Percentiles rank a stretch among this genome's conserved stretches.
phyloP scores from a whole-genome alignment of 352 stramenopile genomes.

The Globisporangium cystogenes region DNA sequence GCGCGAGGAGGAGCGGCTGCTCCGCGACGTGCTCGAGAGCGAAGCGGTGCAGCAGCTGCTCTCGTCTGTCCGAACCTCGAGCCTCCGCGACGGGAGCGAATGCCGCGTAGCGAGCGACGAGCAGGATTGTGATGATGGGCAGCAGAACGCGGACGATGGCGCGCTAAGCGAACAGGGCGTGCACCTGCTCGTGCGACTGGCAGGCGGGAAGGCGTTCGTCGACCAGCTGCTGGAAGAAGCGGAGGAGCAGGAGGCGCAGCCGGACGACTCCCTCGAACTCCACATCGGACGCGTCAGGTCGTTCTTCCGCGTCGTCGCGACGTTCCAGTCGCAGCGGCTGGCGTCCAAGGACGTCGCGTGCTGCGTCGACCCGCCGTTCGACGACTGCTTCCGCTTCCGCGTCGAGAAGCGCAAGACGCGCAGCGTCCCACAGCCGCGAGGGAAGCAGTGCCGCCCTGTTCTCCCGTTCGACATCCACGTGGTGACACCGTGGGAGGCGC shows the following conservation, averaged over 20 bases:
- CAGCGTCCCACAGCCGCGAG: background rate
- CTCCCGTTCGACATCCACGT: constrained; percentile 54
- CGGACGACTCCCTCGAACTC: constrained; percentile 5
- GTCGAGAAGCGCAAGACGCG: constrained; percentile 32
- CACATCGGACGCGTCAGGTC: constrained; percentile 36
- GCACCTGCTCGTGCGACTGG: constrained; percentile 49
- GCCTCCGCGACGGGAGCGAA: background rate
- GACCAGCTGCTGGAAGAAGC: constrained; percentile 48
- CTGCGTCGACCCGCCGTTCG: constrained; percentile 58
- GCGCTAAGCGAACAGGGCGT: constrained; percentile 15
- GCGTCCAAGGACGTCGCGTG: constrained; percentile 37
- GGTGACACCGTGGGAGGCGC: constrained; percentile 51
- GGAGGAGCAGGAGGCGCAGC: constrained; percentile 12
- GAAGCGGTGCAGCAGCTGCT: constrained; percentile 73
- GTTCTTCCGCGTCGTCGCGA: constrained; percentile 48
- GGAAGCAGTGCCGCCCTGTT: constrained; percentile 14
- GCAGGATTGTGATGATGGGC: background rate
- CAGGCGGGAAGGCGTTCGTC: constrained; percentile 62
- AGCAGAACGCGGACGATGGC: background rate
- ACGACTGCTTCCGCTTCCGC: constrained; percentile 59
- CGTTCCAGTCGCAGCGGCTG: constrained; percentile 56
- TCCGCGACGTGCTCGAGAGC: constrained; percentile 63
- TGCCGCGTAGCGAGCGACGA: background rate
- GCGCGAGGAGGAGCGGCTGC: constrained; percentile 23
- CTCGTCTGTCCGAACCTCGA: constrained; percentile 28